Evolutionary conservation across 2,329 filamentous ascomycete species (phyloP).

Genomic region (Paracoccidioides brasiliensis): DNA sequence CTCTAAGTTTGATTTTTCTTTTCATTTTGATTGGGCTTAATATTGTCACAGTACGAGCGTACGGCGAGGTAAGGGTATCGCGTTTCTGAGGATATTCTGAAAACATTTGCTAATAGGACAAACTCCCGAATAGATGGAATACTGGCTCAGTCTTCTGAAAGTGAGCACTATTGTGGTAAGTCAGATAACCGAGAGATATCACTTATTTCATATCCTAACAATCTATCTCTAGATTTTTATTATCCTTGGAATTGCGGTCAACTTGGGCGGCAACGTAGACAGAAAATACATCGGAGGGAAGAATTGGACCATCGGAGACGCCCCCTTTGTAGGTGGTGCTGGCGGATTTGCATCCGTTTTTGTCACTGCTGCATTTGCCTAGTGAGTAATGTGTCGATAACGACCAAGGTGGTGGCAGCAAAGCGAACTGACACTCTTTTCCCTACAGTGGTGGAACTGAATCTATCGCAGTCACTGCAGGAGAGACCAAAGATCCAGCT

Average conservation of each 20-base stretch:
- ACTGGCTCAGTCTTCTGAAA: constrained; percentile 31
- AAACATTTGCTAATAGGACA: not conserved
- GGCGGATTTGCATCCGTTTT: constrained; percentile 54
- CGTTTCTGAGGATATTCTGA: not conserved
- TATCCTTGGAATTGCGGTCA: constrained; percentile 48
- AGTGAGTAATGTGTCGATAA: constrained; percentile 17
- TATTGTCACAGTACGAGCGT: constrained; percentile 40
- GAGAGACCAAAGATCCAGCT: constrained; percentile 51
- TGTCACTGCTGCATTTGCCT: constrained; percentile 50
- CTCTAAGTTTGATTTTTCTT: constrained; percentile 49
- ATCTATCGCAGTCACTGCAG: constrained; percentile 52
- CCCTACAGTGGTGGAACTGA: constrained; percentile 43
- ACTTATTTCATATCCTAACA: not conserved
- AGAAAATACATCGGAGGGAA: constrained; percentile 45
- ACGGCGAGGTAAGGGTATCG: constrained; percentile 36
- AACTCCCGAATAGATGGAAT: constrained; percentile 21
- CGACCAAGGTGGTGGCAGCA: not conserved
- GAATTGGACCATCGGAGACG: constrained; percentile 46
- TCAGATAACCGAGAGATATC: constrained; percentile 13
- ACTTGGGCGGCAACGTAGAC: constrained; percentile 42
- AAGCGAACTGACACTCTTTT: constrained; percentile 9
- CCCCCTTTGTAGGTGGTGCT: constrained; percentile 52
- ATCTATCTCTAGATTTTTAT: constrained; percentile 41
- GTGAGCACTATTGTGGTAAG: constrained; percentile 30
- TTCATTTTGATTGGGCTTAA: constrained; percentile 41